These are phyloP conservation scores for Corchorus capsularis DNA, from an alignment of 345 rosid genomes.

Conservation along the genomic window DNA sequence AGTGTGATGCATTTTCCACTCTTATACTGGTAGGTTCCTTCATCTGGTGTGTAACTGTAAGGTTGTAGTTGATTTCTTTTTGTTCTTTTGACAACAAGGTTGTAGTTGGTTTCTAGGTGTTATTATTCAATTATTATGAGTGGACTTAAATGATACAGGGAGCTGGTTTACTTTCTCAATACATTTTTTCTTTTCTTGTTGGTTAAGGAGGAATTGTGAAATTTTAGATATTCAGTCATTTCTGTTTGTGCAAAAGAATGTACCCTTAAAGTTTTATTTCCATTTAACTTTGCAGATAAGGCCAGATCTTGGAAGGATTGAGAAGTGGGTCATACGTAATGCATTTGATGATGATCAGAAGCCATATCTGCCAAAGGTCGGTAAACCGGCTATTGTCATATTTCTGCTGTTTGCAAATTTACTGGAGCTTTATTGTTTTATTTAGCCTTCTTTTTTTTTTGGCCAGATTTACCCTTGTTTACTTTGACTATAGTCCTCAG, in stretches of 20 bases:
- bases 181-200: not conserved
- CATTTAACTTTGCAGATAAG: constrained; percentile 45
- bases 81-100: not conserved
- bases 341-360: constrained; percentile 77
- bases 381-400: not conserved
- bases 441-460: not conserved
- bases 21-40: not conserved
- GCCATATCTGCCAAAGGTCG: constrained; percentile 82
- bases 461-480: not conserved
- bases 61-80: not conserved
- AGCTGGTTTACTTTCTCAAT: not conserved
- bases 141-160: not conserved
- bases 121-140: not conserved
- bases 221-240: not conserved
- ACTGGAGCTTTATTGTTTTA: not conserved
- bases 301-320: constrained; percentile 77
- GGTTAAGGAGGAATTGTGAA: constrained; percentile 3
- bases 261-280: not conserved
- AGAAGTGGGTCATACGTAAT: constrained; percentile 83
- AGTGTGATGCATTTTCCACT: not conserved
- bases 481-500: not conserved
- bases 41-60: not conserved
- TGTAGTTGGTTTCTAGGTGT: not conserved
- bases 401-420: constrained; percentile 2
- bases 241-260: not conserved